Conservation (phyloP, 2,329 filamentous ascomycete genomes). For the Aspergillus sp. region DNA sequence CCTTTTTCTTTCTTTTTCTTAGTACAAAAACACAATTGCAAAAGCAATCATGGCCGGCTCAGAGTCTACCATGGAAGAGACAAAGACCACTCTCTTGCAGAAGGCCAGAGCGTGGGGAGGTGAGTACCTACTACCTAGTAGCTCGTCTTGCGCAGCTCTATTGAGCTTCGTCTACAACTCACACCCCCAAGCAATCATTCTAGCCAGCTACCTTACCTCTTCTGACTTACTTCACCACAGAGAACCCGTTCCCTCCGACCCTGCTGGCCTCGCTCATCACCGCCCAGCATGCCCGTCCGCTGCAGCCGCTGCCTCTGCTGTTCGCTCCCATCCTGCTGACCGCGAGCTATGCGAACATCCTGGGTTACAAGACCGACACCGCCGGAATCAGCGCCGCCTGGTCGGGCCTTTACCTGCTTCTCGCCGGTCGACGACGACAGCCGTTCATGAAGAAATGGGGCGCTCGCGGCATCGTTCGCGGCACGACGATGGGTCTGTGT, state of each 20-base stretch:
- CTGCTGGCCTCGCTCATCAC: slow-evolving; percentile 65
- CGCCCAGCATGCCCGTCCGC: slow-evolving; percentile 65
- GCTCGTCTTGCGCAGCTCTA: background rate
- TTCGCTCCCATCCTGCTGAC: slow-evolving; percentile 67
- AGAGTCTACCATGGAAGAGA: slow-evolving; percentile 30
- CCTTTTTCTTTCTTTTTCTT: background rate
- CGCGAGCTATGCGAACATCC: slow-evolving; percentile 64
- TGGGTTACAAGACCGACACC: slow-evolving; percentile 61
- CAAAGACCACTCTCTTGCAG: slow-evolving; percentile 40
- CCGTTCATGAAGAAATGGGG: slow-evolving; percentile 47
- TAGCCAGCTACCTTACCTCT: background rate
- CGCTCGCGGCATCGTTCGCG: slow-evolving; percentile 45
- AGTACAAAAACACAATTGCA: background rate
- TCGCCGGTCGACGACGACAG: slow-evolving; percentile 59
- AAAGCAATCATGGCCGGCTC: slow-evolving; percentile 25
- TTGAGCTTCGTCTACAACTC: background rate
- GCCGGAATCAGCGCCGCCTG: slow-evolving; percentile 65
- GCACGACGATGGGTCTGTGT: slow-evolving; percentile 47
- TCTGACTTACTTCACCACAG: slow-evolving; percentile 39
- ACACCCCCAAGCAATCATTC: too few relatives aligned
- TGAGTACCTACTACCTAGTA: slow-evolving; percentile 20
- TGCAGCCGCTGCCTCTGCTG: slow-evolving; percentile 64
- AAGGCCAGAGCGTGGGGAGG: slow-evolving; percentile 45
- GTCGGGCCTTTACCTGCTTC: slow-evolving; percentile 64
- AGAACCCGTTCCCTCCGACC: slow-evolving; percentile 64